Evolutionary conservation across 2,329 filamentous ascomycete genomes (phyloP).

Genomic region (Talaromyces rugulosus): DNA sequence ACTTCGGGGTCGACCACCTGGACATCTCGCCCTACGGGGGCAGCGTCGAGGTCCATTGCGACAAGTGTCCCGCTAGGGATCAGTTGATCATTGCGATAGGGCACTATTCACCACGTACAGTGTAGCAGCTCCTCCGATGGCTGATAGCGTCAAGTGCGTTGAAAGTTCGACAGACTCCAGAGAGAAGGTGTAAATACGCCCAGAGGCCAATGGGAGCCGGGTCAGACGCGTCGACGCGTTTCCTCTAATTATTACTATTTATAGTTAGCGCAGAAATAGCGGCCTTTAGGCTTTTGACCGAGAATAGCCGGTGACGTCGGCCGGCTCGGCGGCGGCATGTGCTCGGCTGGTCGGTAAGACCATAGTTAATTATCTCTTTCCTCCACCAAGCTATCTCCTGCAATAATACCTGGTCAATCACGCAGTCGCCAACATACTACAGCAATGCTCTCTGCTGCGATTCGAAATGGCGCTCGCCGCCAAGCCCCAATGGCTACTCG

Average conservation of each 20-base stretch:
- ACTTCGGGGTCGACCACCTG: constrained; percentile 82
- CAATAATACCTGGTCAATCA: background rate
- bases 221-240: constrained; percentile 27
- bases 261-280: background rate
- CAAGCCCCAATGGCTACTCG: constrained; percentile 39
- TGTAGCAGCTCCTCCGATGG: background rate
- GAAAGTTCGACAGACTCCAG: background rate
- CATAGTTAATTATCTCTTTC: background rate
- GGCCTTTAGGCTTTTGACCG: constrained; percentile 14
- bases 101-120: background rate
- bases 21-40: constrained; percentile 41
- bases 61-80: constrained; percentile 14
- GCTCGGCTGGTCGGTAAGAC: background rate
- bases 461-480: constrained; percentile 26
- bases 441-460: constrained; percentile 33
- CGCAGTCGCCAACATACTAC: background rate
- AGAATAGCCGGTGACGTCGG: constrained; percentile 30
- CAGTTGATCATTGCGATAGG: constrained; percentile 10
- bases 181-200: background rate
- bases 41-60: constrained; percentile 40
- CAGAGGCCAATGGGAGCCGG: constrained; percentile 22
- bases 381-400: background rate
- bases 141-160: background rate
- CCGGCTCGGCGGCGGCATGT: background rate
- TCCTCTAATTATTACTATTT: background rate